Evolutionary conservation across 1,284 basidiomycete species (phyloP).

Genomic region (Ganoderma boninense): DNA sequence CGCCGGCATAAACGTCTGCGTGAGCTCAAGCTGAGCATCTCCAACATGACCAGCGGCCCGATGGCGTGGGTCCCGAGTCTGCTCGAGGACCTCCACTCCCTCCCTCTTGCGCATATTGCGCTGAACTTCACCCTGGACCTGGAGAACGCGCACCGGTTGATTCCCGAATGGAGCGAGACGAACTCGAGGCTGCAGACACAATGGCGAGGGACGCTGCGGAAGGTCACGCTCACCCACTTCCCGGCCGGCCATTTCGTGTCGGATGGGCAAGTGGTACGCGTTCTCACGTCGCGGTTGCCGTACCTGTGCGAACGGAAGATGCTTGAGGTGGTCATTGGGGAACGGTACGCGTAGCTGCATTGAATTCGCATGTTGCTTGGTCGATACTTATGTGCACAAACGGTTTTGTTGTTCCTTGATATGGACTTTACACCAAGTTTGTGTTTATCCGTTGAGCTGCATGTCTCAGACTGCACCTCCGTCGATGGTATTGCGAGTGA

Average conservation of each 20-base stretch:
- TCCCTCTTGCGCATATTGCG: slow-evolving; percentile 11
- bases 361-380: no score
- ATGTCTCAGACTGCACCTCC: no score
- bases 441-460: no score
- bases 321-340: slow-evolving; percentile 13
- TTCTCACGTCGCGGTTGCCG: slow-evolving; percentile 6
- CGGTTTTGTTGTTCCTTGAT: neutral
- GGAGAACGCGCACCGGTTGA: neutral
- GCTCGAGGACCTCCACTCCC: neutral
- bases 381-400: neutral
- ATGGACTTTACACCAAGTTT: neutral
- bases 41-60: neutral
- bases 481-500: neutral
- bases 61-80: slow-evolving; percentile 16
- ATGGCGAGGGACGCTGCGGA: slow-evolving; percentile 11
- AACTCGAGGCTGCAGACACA: slow-evolving; percentile 4
- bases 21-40: slow-evolving; percentile 6
- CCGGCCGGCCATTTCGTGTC: slow-evolving; percentile 14
- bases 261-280: slow-evolving; percentile 2
- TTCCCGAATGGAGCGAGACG: neutral
- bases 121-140: slow-evolving; percentile 19
- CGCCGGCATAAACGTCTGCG: neutral
- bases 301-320: neutral
- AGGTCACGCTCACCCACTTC: slow-evolving; percentile 17
- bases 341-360: slow-evolving; percentile 6